A percentile compares a stretch with the other conserved stretches of the same genome.
Evolutionary conservation across 176 grass and related monocot species (phyloP).

Genomic region (Oryza officinalis): DNA sequence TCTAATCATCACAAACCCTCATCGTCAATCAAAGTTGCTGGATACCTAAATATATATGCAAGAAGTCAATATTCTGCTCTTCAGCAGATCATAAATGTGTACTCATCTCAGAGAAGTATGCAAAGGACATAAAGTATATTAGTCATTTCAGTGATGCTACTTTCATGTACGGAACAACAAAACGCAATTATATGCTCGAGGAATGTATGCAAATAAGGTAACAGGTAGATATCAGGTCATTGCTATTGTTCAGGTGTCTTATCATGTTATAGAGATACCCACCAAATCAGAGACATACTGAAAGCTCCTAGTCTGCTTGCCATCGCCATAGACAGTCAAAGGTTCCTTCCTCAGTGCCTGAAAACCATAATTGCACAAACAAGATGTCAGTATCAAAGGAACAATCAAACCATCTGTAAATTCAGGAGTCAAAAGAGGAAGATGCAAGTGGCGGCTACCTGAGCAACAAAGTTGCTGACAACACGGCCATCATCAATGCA

Average conservation of each 20-base stretch:
- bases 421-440: constrained; percentile 9
- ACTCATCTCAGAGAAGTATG: neutral
- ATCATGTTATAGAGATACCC: neutral
- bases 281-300: constrained; percentile 92
- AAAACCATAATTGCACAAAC: constrained; percentile 16
- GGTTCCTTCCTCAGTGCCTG: constrained; percentile 82
- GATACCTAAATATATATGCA: neutral
- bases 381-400: constrained; percentile 14
- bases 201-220: neutral
- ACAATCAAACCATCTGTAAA: neutral
- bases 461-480: constrained; percentile 91
- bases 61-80: constrained; percentile 9
- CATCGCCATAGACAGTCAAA: constrained; percentile 85
- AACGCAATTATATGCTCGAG: neutral
- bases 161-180: neutral
- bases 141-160: constrained; percentile 4
- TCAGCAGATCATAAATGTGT: neutral
- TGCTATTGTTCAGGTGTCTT: neutral
- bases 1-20: neutral
- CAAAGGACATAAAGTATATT: neutral
- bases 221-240: constrained; percentile 1
- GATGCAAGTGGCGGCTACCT: constrained; percentile 44
- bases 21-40: constrained; percentile 2
- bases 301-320: constrained; percentile 92
- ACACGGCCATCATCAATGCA: constrained; percentile 91